Evolutionary conservation across 1,284 basidiomycete species (phyloP).

Genomic region (Sutorius eximius): DNA sequence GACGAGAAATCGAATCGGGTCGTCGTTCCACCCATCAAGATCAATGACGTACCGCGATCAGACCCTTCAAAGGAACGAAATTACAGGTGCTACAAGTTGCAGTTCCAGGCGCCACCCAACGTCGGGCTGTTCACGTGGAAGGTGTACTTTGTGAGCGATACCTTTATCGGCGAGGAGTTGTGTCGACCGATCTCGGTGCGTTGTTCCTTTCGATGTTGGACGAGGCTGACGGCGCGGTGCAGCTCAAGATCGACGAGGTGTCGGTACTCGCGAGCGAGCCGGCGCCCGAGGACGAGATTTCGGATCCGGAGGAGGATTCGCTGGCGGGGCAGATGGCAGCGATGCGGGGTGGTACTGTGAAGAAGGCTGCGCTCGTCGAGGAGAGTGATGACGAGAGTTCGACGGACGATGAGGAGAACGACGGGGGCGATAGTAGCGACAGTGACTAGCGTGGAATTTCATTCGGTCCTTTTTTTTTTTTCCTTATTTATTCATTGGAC

Average conservation of each 20-base stretch:
- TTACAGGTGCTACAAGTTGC: constrained; percentile 83
- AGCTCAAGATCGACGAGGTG: constrained; percentile 84
- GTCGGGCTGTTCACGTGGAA: constrained; percentile 90
- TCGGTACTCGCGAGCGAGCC: constrained; percentile 57
- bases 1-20: constrained; percentile 89
- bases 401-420: constrained; percentile 25
- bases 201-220: constrained; percentile 11
- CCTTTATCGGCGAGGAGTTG: constrained; percentile 83
- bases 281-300: constrained; percentile 85
- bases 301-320: constrained; percentile 93
- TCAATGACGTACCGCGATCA: constrained; percentile 78
- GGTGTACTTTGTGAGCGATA: constrained; percentile 83
- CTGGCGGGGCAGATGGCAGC: constrained; percentile 98
- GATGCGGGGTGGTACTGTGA: constrained; percentile 91
- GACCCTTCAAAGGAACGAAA: constrained; percentile 58
- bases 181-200: constrained; percentile 70
- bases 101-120: constrained; percentile 92
- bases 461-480: background rate
- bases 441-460: constrained; percentile 22
- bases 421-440: constrained; percentile 25
- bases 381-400: constrained; percentile 47
- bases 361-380: constrained; percentile 50
- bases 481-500: background rate
- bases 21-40: constrained; percentile 87
- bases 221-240: constrained; percentile 1